A percentile compares a stretch with the other conserved stretches of the same genome.
Evolutionary conservation across 345 rosid species (phyloP).

Genomic region (Sisymbrium irio): DNA sequence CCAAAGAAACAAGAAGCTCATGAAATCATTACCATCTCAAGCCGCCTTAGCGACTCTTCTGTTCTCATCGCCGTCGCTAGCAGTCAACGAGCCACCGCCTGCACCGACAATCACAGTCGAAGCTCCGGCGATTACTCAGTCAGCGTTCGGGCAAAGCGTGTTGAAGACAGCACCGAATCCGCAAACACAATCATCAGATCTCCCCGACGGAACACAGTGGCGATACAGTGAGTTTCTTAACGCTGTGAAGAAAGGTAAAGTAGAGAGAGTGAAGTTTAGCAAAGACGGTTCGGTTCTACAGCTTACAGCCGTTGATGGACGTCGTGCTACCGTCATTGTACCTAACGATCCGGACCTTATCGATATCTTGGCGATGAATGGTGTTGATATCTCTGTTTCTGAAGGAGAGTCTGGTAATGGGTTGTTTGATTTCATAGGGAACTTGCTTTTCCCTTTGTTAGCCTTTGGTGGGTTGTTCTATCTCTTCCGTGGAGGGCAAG

Average conservation of each 20-base stretch:
- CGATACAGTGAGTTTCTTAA: constrained; percentile 79
- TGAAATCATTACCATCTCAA: constrained; percentile 35
- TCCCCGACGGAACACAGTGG: constrained; percentile 75
- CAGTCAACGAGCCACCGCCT: constrained; percentile 39
- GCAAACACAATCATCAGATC: constrained; percentile 47
- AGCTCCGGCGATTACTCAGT: constrained; percentile 45
- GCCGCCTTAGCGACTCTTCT: constrained; percentile 55
- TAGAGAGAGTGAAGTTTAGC: constrained; percentile 73
- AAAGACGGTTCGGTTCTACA: constrained; percentile 1
- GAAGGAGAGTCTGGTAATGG: constrained; percentile 76
- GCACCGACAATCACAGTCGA: constrained; percentile 29
- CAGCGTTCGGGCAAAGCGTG: constrained; percentile 47
- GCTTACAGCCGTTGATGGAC: background rate
- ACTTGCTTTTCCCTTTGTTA: constrained; percentile 56
- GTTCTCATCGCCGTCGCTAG: constrained; percentile 54
- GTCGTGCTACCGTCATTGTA: background rate
- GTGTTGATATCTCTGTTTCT: constrained; percentile 51
- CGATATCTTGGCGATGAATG: background rate
- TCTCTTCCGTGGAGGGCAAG: constrained; percentile 59
- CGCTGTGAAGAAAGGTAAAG: constrained; percentile 73
- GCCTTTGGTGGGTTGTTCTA: constrained; percentile 70
- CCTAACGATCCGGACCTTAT: background rate
- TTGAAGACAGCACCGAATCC: constrained; percentile 58
- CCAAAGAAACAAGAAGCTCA: constrained; percentile 22
- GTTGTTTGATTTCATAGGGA: constrained; percentile 57